A percentile compares a stretch with the other conserved stretches of the same genome.
These are phyloP conservation scores for Puccinellia tenuiflora DNA, from an alignment of 176 grass and related monocot genomes.

Conservation along the genomic window DNA sequence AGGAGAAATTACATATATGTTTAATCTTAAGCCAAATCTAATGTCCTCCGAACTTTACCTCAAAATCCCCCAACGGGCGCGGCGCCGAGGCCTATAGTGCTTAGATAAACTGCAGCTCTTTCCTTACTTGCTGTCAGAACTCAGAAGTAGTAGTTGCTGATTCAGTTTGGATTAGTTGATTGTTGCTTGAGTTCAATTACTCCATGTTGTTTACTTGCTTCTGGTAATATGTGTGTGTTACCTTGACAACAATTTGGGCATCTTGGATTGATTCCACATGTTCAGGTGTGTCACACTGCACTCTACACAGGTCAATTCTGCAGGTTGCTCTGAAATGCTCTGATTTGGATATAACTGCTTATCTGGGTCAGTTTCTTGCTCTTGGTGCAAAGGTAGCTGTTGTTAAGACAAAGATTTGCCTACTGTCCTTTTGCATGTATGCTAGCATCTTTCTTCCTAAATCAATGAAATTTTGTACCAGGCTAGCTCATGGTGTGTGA, in stretches of 20 bases:
- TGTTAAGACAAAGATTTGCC: not conserved
- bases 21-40: no score
- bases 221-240: not conserved
- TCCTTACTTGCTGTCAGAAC: not conserved
- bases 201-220: not conserved
- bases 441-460: not conserved
- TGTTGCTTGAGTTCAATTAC: no score
- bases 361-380: conserved; percentile 46
- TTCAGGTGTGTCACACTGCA: conserved; percentile 54
- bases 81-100: no score
- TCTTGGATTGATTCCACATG: conserved; percentile 69
- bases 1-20: no score
- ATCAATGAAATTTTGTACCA: conserved; percentile 24
- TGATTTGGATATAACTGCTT: conserved; percentile 28
- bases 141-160: not conserved
- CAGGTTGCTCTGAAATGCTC: conserved; percentile 65
- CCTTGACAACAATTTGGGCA: conserved; percentile 53
- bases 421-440: not conserved
- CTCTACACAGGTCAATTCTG: conserved; percentile 68
- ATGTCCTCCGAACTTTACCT: no score
- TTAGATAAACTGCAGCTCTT: not conserved
- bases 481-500: conserved; percentile 72
- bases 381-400: conserved; percentile 59
- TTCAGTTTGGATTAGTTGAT: not conserved
- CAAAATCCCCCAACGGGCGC: no score